Conservation (phyloP, 2,329 filamentous ascomycete genomes). For the Fonsecaea pugnacius region DNA sequence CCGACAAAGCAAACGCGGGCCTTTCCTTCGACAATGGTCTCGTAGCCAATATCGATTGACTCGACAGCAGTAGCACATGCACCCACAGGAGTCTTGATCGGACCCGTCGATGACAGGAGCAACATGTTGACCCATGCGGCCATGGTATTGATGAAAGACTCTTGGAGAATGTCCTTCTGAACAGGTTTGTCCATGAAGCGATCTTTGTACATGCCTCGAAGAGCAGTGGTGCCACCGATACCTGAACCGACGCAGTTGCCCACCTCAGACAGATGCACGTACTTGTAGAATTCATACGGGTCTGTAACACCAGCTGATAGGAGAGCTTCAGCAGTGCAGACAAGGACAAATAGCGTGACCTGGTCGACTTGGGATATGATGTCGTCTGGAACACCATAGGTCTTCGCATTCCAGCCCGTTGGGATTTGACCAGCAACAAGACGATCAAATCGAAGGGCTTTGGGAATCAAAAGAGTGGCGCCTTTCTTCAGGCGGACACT, state of each 20-base stretch:
- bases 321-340: constrained; percentile 89
- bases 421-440: constrained; percentile 96
- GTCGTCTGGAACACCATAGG: constrained; percentile 94
- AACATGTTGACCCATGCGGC: constrained; percentile 99
- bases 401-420: constrained; percentile 95
- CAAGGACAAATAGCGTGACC: constrained; percentile 91
- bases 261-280: constrained; percentile 95
- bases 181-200: constrained; percentile 95
- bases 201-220: constrained; percentile 98
- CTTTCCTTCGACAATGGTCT: constrained; percentile 98
- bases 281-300: constrained; percentile 99
- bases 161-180: constrained; percentile 98
- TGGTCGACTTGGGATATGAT: constrained; percentile 98
- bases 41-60: constrained; percentile 95
- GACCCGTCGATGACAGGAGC: constrained; percentile 91
- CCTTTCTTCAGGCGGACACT: constrained; percentile 95
- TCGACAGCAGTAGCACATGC: constrained; percentile 97
- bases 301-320: constrained; percentile 95
- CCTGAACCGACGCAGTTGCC: constrained; percentile 98
- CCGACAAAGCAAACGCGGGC: constrained; percentile 96
- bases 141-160: constrained; percentile 99
- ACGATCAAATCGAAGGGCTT: constrained; percentile 94
- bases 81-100: constrained; percentile 98
- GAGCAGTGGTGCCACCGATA: constrained; percentile 90
- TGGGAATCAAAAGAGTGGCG: constrained; percentile 91